Conservation (phyloP, 768 basidiomycete species). For the Agrocybe chaxingu region DNA sequence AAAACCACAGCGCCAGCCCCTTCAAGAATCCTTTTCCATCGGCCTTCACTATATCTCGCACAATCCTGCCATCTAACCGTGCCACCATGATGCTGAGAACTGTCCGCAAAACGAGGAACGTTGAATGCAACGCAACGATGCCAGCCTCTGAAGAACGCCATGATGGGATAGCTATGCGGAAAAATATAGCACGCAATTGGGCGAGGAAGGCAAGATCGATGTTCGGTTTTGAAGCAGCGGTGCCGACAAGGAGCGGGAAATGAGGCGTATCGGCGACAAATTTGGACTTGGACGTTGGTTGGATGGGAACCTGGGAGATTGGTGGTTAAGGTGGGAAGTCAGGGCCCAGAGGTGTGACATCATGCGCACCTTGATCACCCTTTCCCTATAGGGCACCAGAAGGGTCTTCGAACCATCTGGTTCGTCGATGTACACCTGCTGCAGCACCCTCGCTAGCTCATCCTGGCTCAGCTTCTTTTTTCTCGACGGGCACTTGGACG, state of each 20-base stretch:
- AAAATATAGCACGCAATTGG: slow-evolving; percentile 71
- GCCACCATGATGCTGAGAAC: slow-evolving; percentile 88
- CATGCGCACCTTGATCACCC: slow-evolving; percentile 55
- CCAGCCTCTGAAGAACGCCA: slow-evolving; percentile 64
- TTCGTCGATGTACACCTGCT: slow-evolving; percentile 61
- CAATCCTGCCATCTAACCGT: slow-evolving; percentile 84
- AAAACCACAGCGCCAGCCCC: slow-evolving; percentile 86
- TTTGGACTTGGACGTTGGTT: slow-evolving; percentile 45
- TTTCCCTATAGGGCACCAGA: slow-evolving; percentile 64
- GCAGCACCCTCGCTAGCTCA: slow-evolving; percentile 46
- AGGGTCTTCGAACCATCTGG: slow-evolving; percentile 58
- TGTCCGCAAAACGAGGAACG: slow-evolving; percentile 83
- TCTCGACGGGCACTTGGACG: background rate
- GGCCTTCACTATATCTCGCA: slow-evolving; percentile 84
- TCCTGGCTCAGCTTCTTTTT: slow-evolving; percentile 28
- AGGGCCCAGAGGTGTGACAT: background rate
- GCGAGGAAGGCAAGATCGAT: slow-evolving; percentile 67
- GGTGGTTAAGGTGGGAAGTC: background rate
- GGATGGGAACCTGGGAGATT: slow-evolving; percentile 35
- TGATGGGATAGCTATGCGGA: slow-evolving; percentile 68
- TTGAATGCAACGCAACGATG: slow-evolving; percentile 74
- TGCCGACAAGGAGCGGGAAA: slow-evolving; percentile 57
- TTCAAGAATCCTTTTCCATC: slow-evolving; percentile 79
- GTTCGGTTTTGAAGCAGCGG: slow-evolving; percentile 50
- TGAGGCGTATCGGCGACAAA: slow-evolving; percentile 50